These are phyloP conservation scores for Yarrowia sp. DNA, from an alignment of 805 yeast species.

Conservation along the genomic window DNA sequence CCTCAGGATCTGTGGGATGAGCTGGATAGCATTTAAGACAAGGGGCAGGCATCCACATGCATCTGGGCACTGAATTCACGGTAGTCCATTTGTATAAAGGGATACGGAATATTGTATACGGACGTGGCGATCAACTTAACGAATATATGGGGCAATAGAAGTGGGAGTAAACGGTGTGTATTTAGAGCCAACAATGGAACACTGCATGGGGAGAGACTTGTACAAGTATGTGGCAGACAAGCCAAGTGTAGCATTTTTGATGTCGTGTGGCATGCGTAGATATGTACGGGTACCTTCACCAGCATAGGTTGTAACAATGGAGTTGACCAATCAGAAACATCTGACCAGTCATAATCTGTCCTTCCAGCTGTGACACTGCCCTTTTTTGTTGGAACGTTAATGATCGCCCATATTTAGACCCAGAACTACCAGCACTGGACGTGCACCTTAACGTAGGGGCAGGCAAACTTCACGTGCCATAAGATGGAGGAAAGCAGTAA, in stretches of 20 bases:
- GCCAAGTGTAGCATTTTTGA: too few species aligned
- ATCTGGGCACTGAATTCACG: background rate
- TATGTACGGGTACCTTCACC: too few species aligned
- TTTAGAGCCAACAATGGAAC: too few species aligned
- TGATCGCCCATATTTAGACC: background rate
- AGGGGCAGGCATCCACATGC: background rate
- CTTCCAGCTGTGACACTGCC: background rate
- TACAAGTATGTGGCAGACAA: too few species aligned
- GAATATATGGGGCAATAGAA: background rate
- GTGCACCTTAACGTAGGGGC: slow-evolving; percentile 3
- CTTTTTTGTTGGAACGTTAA: background rate
- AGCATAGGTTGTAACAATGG: too few species aligned
- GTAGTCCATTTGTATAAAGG: too few species aligned
- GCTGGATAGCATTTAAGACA: background rate
- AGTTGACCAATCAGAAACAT: background rate
- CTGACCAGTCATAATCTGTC: background rate
- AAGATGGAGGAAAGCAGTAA: background rate
- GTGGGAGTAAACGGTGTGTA: too few species aligned
- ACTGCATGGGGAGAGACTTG: too few species aligned
- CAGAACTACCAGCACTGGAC: background rate
- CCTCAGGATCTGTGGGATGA: slow-evolving; percentile 23
- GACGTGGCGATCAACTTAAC: background rate
- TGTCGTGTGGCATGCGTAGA: too few species aligned
- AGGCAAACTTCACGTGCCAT: slow-evolving; percentile 1
- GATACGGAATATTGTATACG: too few species aligned